Conservation (phyloP, 257 asterid genomes). For the Solanum medicagineum region DNA sequence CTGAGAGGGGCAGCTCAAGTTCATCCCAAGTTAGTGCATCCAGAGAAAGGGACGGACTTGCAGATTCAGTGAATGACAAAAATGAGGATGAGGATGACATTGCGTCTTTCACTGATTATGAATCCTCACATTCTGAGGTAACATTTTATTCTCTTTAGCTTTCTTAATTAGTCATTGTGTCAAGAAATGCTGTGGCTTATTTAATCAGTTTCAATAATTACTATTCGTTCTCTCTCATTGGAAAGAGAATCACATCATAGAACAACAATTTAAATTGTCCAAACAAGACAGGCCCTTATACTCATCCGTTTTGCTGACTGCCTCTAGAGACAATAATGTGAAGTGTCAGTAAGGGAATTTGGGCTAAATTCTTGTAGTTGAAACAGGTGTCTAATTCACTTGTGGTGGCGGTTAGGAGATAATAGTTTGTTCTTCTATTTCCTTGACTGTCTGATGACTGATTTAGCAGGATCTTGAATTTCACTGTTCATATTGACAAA, state of each 20-base stretch:
- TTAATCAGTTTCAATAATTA: neutral
- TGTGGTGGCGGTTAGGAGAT: neutral
- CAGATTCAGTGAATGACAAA: constrained; percentile 6
- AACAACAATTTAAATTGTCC: neutral
- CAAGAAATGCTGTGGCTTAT: neutral
- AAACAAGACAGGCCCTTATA: neutral
- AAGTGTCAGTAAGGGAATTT: neutral
- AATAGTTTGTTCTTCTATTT: neutral
- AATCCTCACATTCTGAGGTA: constrained; percentile 51
- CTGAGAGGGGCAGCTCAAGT: constrained; percentile 44
- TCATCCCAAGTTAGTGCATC: constrained; percentile 46
- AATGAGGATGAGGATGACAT: constrained; percentile 28
- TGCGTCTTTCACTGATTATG: constrained; percentile 48
- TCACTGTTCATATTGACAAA: neutral
- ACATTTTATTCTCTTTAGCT: neutral
- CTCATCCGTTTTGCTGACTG: neutral
- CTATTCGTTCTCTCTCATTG: neutral
- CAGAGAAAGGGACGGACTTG: constrained; percentile 40
- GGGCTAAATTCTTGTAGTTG: neutral
- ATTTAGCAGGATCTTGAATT: neutral
- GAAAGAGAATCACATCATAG: neutral
- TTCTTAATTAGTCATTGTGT: neutral
- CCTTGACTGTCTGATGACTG: neutral
- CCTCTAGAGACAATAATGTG: neutral
- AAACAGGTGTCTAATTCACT: neutral